A percentile compares a stretch with the other conserved stretches of the same genome.
Evolutionary conservation across 306 rosid genomes (phyloP).

Genomic region (Vachellia pachyceras): DNA sequence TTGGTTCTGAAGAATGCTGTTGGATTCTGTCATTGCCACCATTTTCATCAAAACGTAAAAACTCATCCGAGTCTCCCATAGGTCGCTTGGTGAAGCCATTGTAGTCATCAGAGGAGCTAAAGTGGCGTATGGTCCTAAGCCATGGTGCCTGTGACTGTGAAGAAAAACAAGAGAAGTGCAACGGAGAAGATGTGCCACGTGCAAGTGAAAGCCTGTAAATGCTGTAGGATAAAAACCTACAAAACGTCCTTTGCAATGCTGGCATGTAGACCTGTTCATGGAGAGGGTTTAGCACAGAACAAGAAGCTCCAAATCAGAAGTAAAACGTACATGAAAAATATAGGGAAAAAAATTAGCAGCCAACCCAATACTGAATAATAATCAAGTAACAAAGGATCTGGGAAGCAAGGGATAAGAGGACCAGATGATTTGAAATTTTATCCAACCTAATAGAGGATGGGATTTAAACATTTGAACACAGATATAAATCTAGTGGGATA

Average conservation of each 20-base stretch:
- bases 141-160: slow-evolving; percentile 12
- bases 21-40: background rate
- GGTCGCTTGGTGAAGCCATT: slow-evolving; percentile 19
- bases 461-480: background rate
- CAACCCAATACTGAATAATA: background rate
- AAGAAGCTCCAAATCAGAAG: slow-evolving; percentile 21
- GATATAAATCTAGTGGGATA: too few species aligned
- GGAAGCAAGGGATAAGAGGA: background rate
- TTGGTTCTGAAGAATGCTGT: slow-evolving; percentile 39
- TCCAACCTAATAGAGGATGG: background rate
- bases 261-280: slow-evolving; percentile 49
- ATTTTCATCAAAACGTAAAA: slow-evolving; percentile 14
- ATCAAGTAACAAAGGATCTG: slow-evolving; percentile 10
- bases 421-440: background rate
- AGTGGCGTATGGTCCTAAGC: slow-evolving; percentile 43
- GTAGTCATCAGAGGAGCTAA: slow-evolving; percentile 45
- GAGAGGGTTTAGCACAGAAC: slow-evolving; percentile 17
- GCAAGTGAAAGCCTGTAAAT: slow-evolving; percentile 39
- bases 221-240: slow-evolving; percentile 38
- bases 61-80: slow-evolving; percentile 38
- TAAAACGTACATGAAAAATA: background rate
- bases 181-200: slow-evolving; percentile 29
- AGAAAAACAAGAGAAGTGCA: background rate
- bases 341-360: slow-evolving; percentile 2
- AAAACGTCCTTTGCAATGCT: slow-evolving; percentile 33